Evolutionary conservation across 1,284 basidiomycete genomes (phyloP).

Genomic region (Ustilago tritici): DNA sequence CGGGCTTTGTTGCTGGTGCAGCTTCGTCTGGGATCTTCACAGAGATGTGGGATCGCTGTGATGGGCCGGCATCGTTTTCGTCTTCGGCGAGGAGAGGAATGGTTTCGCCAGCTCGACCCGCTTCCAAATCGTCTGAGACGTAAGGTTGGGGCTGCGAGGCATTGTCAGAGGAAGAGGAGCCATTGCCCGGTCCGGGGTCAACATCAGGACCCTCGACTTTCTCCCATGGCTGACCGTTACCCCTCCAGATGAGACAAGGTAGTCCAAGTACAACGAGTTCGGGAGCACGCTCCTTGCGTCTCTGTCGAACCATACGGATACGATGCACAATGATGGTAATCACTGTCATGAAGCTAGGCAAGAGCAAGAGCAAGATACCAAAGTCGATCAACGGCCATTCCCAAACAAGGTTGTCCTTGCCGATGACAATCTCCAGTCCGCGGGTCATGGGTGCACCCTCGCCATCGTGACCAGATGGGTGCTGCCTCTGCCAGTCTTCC

Average conservation of each 20-base stretch:
- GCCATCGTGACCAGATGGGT: slow-evolving; percentile 19
- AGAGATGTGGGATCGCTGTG: slow-evolving; percentile 23
- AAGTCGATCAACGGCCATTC: slow-evolving; percentile 67
- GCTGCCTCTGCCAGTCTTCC: slow-evolving; percentile 41
- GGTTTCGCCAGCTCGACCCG: slow-evolving; percentile 32
- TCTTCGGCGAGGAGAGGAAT: slow-evolving; percentile 42
- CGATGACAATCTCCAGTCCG: slow-evolving; percentile 63
- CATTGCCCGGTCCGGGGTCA: slow-evolving; percentile 52
- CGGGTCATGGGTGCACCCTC: slow-evolving; percentile 15
- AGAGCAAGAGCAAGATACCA: slow-evolving; percentile 63
- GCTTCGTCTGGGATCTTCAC: slow-evolving; percentile 17
- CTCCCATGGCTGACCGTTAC: slow-evolving; percentile 63
- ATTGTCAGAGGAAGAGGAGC: slow-evolving; percentile 3
- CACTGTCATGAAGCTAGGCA: slow-evolving; percentile 67
- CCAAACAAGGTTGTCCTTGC: slow-evolving; percentile 61
- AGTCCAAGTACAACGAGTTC: slow-evolving; percentile 60
- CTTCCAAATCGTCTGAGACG: slow-evolving; percentile 33
- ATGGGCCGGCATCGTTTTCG: slow-evolving; percentile 53
- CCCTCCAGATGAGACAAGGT: slow-evolving; percentile 66
- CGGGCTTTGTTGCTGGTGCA: slow-evolving; percentile 10
- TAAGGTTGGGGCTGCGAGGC: not conserved
- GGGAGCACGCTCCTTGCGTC: slow-evolving; percentile 65
- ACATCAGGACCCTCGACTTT: slow-evolving; percentile 56
- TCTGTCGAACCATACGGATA: slow-evolving; percentile 56
- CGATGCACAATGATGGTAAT: slow-evolving; percentile 62